Conservation (phyloP, 2,329 filamentous ascomycete species). For the Waltergamsia citrina region DNA sequence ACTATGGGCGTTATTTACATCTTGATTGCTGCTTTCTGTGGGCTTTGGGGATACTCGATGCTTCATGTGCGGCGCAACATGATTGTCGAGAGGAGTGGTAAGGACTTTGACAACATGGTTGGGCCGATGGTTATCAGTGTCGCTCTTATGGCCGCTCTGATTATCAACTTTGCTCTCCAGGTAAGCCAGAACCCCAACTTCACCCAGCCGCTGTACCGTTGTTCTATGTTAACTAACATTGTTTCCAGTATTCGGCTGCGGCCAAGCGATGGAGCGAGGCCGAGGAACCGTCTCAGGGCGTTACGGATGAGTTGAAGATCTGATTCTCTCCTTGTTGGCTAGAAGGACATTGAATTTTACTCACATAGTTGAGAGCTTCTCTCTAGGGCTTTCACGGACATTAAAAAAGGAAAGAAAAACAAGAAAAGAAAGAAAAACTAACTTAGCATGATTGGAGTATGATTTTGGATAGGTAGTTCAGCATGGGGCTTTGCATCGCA, state of each 20-base stretch:
- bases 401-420: no score
- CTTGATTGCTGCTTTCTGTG: constrained; percentile 70
- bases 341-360: no score
- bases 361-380: not conserved
- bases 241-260: constrained; percentile 1
- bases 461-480: no score
- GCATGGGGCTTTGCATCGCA: no score
- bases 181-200: constrained; percentile 35
- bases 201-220: no score
- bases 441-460: no score
- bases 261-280: constrained; percentile 1
- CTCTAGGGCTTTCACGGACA: not conserved
- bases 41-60: constrained; percentile 79
- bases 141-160: constrained; percentile 67
- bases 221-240: not conserved
- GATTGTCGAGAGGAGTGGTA: constrained; percentile 79
- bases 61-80: constrained; percentile 66
- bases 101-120: constrained; percentile 83
- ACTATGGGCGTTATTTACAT: constrained; percentile 78
- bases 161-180: constrained; percentile 85
- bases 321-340: not conserved
- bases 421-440: no score
- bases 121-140: constrained; percentile 78
- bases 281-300: not conserved
- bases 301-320: not conserved